phyloP scores from a whole-genome alignment of 306 rosid genomes.

The Potentilla sterilis region DNA sequence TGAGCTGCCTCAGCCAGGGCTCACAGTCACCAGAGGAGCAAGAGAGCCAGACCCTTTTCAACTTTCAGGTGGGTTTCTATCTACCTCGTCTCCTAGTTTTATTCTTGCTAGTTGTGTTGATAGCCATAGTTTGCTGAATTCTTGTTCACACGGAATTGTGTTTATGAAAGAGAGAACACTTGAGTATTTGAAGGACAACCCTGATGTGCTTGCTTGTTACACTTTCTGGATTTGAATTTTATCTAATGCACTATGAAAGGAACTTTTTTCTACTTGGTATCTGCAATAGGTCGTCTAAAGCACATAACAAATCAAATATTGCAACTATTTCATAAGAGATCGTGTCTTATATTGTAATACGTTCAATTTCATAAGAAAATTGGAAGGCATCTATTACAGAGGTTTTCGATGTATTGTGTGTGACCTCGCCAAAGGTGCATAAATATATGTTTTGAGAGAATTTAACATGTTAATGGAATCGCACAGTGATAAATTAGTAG shows the following conservation, averaged over 20 bases:
- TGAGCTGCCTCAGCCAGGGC: background rate
- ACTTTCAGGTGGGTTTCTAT: constrained; percentile 26
- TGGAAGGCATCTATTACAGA: background rate
- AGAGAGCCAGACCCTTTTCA: background rate
- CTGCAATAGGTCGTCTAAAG: background rate
- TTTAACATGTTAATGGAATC: background rate
- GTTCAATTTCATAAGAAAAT: background rate
- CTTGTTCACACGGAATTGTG: background rate
- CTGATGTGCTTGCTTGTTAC: background rate
- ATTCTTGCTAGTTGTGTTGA: background rate
- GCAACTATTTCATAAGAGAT: background rate
- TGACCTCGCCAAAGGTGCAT: background rate
- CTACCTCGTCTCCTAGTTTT: background rate
- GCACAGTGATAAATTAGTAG: background rate
- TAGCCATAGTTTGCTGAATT: constrained; percentile 2
- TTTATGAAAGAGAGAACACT: constrained; percentile 1
- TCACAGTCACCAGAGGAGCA: background rate
- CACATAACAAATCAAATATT: background rate
- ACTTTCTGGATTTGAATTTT: background rate
- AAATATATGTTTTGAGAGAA: background rate
- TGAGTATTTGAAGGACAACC: background rate
- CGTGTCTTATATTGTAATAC: background rate
- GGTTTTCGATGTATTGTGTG: background rate
- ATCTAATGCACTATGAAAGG: background rate
- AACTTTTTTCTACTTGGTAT: background rate